Base-by-base conservation (phyloP, 1,284 basidiomycete species). In the Vanrija pseudolonga region DNA sequence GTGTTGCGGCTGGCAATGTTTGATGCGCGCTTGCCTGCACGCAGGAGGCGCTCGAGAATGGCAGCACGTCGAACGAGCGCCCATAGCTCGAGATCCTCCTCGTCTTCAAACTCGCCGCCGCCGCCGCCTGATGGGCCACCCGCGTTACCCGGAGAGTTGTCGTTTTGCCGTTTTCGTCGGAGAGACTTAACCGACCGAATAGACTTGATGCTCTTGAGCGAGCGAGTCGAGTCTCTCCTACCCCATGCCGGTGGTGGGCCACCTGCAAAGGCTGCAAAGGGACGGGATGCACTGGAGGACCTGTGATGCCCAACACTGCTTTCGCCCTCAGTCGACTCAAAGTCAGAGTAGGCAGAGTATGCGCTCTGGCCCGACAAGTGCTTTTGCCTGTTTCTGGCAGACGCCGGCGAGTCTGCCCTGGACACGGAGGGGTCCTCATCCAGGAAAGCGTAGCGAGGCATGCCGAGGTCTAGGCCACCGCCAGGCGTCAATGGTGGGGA, bases 11-110 rank as follows among this genome's bases (percentile, higher is more conserved):
- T 46, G 12, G 45, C 36, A 12, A 54, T 43, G 18, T 45, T 47
- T 14, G 55, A 60, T 7, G 48, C 72, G 50, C 72, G 58, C 51
- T 69, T 70, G 2, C 69, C 72, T 9, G 62, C 57, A 12, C 58
- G 58, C 23, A 74, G 53, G 38, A 72, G 62, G 20, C 65, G 55
- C 57, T 74, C 72, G 4, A 74, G 57, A 0, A 72, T 59, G 3
- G 62, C 67, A 19, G 72, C 71, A 18, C 72, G 51, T 2, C 67
- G 64, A 6, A 66, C 65, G 1, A 74, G 48, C 4, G 56, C 42
- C 4, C 40, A 47, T 36, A 74, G 54, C 38, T 74, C 69, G 62
- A 67, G 54, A 20, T 67, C 67, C 48, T 69, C 67, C 37, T 58
- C 56, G 17, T 53, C 50, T 2, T 45, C 54, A 9, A 47, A 48